These are phyloP conservation scores for Aspergillus pseudoglaucus DNA, from an alignment of 2,329 filamentous ascomycete species.

Conservation along the genomic window DNA sequence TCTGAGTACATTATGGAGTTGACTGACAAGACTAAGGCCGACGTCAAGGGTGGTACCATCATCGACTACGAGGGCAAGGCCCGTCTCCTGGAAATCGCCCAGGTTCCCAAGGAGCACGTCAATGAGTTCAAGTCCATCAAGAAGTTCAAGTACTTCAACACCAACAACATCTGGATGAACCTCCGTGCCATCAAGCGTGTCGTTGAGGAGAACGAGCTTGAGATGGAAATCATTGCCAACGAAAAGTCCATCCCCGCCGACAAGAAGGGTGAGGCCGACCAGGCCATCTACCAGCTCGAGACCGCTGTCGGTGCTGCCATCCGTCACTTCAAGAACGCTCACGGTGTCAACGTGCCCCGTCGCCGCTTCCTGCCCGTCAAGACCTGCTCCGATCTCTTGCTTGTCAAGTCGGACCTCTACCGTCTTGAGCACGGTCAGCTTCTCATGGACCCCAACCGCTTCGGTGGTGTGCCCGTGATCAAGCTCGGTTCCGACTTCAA, in stretches of 20 bases:
- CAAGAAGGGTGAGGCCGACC: slow-evolving; percentile 98
- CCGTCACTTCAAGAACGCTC: slow-evolving; percentile 96
- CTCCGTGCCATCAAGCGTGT: slow-evolving; percentile 96
- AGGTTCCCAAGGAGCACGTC: slow-evolving; percentile 99
- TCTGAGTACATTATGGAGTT: slow-evolving; percentile 99
- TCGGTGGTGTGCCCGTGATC: slow-evolving; percentile 94
- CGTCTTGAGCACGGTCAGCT: slow-evolving; percentile 97
- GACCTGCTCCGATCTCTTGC: slow-evolving; percentile 98
- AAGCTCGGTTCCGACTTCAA: slow-evolving; percentile 99
- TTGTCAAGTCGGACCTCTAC: slow-evolving; percentile 99
- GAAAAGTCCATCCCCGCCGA: slow-evolving; percentile 97
- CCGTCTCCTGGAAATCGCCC: slow-evolving; percentile 94
- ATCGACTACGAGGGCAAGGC: slow-evolving; percentile 98
- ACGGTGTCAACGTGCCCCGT: slow-evolving; percentile 97
- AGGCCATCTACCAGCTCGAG: slow-evolving; percentile 96
- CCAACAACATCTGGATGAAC: slow-evolving; percentile 99
- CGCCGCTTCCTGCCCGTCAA: slow-evolving; percentile 98
- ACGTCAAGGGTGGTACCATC: slow-evolving; percentile 99
- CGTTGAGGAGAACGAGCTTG: slow-evolving; percentile 94
- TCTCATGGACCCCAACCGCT: slow-evolving; percentile 91
- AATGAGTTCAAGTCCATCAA: slow-evolving; percentile 99
- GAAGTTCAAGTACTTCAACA: slow-evolving; percentile 99
- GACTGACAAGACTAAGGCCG: slow-evolving; percentile 99
- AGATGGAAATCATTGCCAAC: slow-evolving; percentile 99
- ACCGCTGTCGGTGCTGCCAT: slow-evolving; percentile 97